A percentile compares a stretch with the other conserved stretches of the same genome.
These are phyloP conservation scores for Suillus hirtellus DNA, from an alignment of 768 basidiomycete species.

Conservation along the genomic window DNA sequence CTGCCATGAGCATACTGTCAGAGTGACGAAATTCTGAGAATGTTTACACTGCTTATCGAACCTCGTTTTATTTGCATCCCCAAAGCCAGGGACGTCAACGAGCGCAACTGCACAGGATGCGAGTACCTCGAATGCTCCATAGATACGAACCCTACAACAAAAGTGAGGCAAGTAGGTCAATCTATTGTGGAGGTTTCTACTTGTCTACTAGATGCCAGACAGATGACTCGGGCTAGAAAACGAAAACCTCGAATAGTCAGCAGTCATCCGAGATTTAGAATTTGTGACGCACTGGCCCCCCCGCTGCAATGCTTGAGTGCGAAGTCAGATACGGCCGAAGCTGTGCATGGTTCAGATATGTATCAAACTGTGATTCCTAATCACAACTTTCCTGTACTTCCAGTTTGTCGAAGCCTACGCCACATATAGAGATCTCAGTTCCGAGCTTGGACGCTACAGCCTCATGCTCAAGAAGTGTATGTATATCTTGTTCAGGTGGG, in stretches of 20 bases:
- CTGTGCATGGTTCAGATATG: background rate
- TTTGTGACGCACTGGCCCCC: background rate
- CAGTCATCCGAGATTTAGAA: background rate
- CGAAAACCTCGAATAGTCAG: background rate
- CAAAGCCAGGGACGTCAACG: background rate
- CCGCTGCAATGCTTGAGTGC: background rate
- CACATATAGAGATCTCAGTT: background rate
- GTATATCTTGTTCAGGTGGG: background rate
- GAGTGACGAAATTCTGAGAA: background rate
- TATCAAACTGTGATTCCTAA: background rate
- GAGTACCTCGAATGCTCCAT: constrained; percentile 1
- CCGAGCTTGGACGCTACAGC: background rate
- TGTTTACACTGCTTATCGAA: background rate
- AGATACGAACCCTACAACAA: background rate
- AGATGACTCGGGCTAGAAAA: background rate
- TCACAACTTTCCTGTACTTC: background rate
- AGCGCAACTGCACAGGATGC: background rate
- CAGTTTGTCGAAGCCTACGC: background rate
- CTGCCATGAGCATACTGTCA: background rate
- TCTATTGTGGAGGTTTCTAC: background rate
- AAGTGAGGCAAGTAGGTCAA: background rate
- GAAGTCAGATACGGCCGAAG: background rate
- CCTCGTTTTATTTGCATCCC: constrained; percentile 4
- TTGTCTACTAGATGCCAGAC: constrained; percentile 3
- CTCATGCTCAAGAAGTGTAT: background rate